Conservation (phyloP, 176 grass and related monocot species). For the Carex myosuroides region DNA sequence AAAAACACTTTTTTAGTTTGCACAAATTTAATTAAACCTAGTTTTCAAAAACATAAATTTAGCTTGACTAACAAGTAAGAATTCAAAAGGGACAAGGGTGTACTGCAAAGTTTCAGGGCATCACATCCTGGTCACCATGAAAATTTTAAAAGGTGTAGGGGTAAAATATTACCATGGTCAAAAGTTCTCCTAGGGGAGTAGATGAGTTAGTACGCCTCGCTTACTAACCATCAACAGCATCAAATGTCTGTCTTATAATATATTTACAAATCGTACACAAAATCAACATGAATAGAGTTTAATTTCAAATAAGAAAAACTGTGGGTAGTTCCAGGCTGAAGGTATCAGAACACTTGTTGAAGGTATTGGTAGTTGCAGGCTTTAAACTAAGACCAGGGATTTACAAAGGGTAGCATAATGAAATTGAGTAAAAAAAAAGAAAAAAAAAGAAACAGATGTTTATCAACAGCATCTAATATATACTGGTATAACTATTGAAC, state of each 20-base stretch:
- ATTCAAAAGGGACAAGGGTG: conserved; percentile 1
- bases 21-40: too few species aligned
- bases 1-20: neutral
- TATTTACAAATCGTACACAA: conserved; percentile 30
- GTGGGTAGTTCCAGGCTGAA: neutral
- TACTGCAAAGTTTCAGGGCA: conserved; percentile 58
- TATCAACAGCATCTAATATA: neutral
- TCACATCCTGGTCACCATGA: conserved; percentile 57
- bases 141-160: conserved; percentile 20
- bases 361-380: neutral
- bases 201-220: conserved; percentile 95
- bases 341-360: neutral
- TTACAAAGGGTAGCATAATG: neutral
- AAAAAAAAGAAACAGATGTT: neutral
- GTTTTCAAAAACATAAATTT: too few species aligned
- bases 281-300: neutral
- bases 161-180: conserved; percentile 64
- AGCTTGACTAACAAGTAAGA: neutral
- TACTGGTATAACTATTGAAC: neutral
- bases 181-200: conserved; percentile 96
- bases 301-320: conserved; percentile 38
- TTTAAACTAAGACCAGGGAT: neutral
- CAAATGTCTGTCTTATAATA: conserved; percentile 66
- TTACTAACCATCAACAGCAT: conserved; percentile 99
- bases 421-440: neutral